Base-by-base conservation (phyloP, 192 early-diverging fungal genomes). In the Glomus cerebriforme region DNA sequence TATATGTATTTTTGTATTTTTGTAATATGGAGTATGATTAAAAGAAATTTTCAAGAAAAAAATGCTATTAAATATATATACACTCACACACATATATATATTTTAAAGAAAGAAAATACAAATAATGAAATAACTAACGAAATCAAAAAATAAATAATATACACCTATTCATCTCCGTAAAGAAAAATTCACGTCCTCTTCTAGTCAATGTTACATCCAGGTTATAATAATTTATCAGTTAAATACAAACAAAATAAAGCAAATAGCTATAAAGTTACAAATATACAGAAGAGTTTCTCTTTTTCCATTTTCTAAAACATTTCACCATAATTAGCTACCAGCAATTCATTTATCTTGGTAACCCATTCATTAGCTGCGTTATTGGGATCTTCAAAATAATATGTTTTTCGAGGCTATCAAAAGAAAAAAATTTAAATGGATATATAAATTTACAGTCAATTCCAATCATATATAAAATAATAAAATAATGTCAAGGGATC, bases 351-450 rank as follows among this genome's bases (percentile, higher is more conserved):
- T 72, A 90, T 80, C 29, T 72, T 81, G 79, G 88, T 81, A 3
- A 87, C 86, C 86, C 86, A 87, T 6, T 87, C 87, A 63, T 86
- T 77, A 0, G 86, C 89, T 26, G 86, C 80, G 19, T 70, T 81
- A 45, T 75, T 75, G 24, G 81, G 81, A 75, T 87, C 87, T 73
- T 90, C 89, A 83, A 90, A 88, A 47, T 88, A 86, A 59, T 87
- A 90, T 63, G 87, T 86, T 79, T 88, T 90, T 34, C 85, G 80
- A 9, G 87, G 82, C 82, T 86, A 66, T 32, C 1, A 64, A 35
- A 65, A 66, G 17, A 65, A 27, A 75, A 35, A 29, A 77, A 34
- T 54, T 47, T 27, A 43, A 43, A 10, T 43, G 9, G 37, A 43
- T 12, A 63, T 24, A 27, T 29, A 63, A 59, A 15, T n/a, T 12